These are phyloP conservation scores for Aspergillus fructus DNA, from an alignment of 2,329 filamentous ascomycete species.

Conservation along the genomic window DNA sequence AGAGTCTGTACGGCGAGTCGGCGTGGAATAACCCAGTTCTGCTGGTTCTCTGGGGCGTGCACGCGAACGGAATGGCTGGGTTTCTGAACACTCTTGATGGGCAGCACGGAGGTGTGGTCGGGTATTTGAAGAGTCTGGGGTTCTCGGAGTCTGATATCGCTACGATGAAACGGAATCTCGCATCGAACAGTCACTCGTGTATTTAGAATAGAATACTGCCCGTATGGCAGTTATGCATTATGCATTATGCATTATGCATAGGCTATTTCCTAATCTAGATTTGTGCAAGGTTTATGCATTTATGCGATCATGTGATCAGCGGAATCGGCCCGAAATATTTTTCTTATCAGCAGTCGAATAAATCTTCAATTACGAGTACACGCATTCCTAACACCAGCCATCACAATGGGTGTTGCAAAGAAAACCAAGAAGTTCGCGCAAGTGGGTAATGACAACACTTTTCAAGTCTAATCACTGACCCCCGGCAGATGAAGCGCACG, in stretches of 20 bases:
- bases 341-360: not conserved
- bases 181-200: no score
- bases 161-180: constrained; percentile 22
- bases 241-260: constrained; percentile 4
- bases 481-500: constrained; percentile 22
- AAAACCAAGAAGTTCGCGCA: constrained; percentile 87
- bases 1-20: constrained; percentile 17
- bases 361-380: not conserved
- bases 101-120: constrained; percentile 20
- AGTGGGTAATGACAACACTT: constrained; percentile 56
- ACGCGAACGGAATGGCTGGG: constrained; percentile 23
- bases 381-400: not conserved
- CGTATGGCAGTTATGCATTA: not conserved
- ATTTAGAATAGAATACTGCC: no score
- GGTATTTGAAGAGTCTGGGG: constrained; percentile 24
- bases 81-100: constrained; percentile 26
- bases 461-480: no score
- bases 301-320: not conserved
- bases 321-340: constrained; percentile 2
- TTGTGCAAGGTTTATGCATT: not conserved
- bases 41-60: constrained; percentile 26
- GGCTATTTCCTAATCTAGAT: no score
- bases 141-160: constrained; percentile 21
- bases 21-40: constrained; percentile 24
- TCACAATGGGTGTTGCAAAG: constrained; percentile 81